Conservation (phyloP, 2,329 filamentous ascomycete genomes). For the Microsporum canis region DNA sequence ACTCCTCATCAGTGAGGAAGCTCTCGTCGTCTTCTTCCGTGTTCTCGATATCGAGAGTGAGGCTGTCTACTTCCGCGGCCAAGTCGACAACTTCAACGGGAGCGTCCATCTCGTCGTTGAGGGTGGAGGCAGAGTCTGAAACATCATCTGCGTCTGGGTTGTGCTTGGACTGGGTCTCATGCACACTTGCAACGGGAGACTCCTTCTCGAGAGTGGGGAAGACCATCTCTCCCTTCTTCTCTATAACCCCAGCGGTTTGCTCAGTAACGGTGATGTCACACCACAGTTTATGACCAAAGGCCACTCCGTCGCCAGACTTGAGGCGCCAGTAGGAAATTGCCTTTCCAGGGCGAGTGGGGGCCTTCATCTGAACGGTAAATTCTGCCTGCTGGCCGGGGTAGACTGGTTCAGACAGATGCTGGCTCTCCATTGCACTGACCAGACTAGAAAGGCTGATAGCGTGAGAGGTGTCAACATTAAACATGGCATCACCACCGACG, state of each 20-base stretch:
- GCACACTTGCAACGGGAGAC: slow-evolving; percentile 69
- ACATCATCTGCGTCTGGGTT: slow-evolving; percentile 21
- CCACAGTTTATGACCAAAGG: slow-evolving; percentile 91
- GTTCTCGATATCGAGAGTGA: slow-evolving; percentile 39
- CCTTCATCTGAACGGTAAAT: slow-evolving; percentile 78
- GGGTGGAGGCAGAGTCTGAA: slow-evolving; percentile 39
- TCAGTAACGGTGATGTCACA: slow-evolving; percentile 66
- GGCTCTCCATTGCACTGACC: slow-evolving; percentile 69
- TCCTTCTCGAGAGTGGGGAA: slow-evolving; percentile 96
- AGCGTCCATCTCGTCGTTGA: slow-evolving; percentile 16
- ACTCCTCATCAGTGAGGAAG: slow-evolving; percentile 95
- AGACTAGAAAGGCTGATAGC: slow-evolving; percentile 70
- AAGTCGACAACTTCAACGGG: slow-evolving; percentile 22
- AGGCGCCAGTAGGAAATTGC: slow-evolving; percentile 95
- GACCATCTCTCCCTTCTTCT: slow-evolving; percentile 53
- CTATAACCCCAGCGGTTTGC: neutral
- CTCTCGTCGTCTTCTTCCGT: slow-evolving; percentile 45
- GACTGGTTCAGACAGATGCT: slow-evolving; percentile 57
- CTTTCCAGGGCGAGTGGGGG: slow-evolving; percentile 63
- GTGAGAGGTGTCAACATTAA: slow-evolving; percentile 68
- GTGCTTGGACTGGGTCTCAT: slow-evolving; percentile 40
- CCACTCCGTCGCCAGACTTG: slow-evolving; percentile 64
- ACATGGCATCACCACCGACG: slow-evolving; percentile 93
- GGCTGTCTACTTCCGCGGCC: slow-evolving; percentile 48
- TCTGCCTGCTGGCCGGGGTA: slow-evolving; percentile 61